phyloP scores from a whole-genome alignment of 495 filamentous ascomycete species.

The Oleoguttula mirabilis region DNA sequence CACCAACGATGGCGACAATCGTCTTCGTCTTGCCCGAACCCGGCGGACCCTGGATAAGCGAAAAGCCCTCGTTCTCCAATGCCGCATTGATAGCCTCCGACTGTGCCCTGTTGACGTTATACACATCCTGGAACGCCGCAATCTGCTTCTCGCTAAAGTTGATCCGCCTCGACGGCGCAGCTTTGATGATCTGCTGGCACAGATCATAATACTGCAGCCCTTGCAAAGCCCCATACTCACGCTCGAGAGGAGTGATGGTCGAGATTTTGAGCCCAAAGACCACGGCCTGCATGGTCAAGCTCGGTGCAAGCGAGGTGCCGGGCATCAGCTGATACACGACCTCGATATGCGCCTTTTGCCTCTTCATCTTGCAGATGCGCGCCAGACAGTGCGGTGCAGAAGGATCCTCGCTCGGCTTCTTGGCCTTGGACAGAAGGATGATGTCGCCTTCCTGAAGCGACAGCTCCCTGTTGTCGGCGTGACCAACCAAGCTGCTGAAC shows the following conservation, averaged over 20 bases:
- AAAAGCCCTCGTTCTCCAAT: conserved; percentile 89
- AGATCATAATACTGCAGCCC: conserved; percentile 91
- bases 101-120: conserved; percentile 76
- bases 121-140: conserved; percentile 53
- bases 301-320: conserved; percentile 41
- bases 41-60: conserved; percentile 88
- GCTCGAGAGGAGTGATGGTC: conserved; percentile 82
- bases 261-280: conserved; percentile 67
- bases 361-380: conserved; percentile 62
- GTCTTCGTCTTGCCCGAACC: conserved; percentile 98
- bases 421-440: conserved; percentile 63
- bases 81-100: conserved; percentile 87
- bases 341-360: conserved; percentile 67
- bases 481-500: conserved; percentile 68
- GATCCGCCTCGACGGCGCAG: conserved; percentile 77
- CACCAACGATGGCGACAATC: conserved; percentile 89
- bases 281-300: conserved; percentile 46
- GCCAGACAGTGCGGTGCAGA: conserved; percentile 70
- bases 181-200: conserved; percentile 76
- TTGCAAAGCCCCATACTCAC: conserved; percentile 84
- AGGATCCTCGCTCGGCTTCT: conserved; percentile 48
- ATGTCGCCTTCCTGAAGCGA: conserved; percentile 76
- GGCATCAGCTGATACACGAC: conserved; percentile 73
- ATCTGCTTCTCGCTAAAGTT: conserved; percentile 62
- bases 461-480: conserved; percentile 54